These are phyloP conservation scores for Penicillium nordicum DNA, from an alignment of 2,329 filamentous ascomycete species.

Conservation along the genomic window DNA sequence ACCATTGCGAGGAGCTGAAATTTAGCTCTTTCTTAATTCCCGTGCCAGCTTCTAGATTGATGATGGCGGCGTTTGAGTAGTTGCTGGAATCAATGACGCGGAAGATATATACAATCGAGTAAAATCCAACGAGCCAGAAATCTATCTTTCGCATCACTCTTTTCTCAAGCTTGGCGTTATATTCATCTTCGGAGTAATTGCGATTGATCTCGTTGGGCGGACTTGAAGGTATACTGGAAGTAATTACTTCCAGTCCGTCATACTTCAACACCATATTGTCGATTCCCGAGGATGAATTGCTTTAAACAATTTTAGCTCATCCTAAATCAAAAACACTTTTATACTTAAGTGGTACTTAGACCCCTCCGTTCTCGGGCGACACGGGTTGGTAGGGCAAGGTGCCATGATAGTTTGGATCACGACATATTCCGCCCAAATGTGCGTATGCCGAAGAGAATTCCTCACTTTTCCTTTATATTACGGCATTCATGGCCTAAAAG, in stretches of 20 bases:
- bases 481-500: not conserved
- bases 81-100: conserved; percentile 41
- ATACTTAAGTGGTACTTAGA: not conserved
- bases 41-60: conserved; percentile 41
- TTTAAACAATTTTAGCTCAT: not conserved
- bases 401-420: conserved; percentile 26
- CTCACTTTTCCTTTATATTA: not conserved
- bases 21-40: conserved; percentile 41
- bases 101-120: conserved; percentile 42
- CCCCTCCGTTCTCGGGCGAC: not conserved
- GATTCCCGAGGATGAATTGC: not conserved
- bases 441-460: not conserved
- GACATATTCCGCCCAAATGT: conserved; percentile 12
- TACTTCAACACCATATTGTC: conserved; percentile 3
- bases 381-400: conserved; percentile 6
- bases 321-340: too few relatives aligned
- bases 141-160: conserved; percentile 36
- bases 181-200: not conserved
- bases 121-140: conserved; percentile 28
- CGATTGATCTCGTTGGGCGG: conserved; percentile 1
- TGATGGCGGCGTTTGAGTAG: conserved; percentile 43
- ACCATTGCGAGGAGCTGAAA: conserved; percentile 34
- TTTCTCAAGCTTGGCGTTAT: conserved; percentile 26
- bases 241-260: conserved; percentile 1
- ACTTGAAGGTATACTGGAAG: conserved; percentile 3